These are phyloP conservation scores for Colletotrichum trifolii DNA, from an alignment of 2,329 filamentous ascomycete species.

Conservation along the genomic window DNA sequence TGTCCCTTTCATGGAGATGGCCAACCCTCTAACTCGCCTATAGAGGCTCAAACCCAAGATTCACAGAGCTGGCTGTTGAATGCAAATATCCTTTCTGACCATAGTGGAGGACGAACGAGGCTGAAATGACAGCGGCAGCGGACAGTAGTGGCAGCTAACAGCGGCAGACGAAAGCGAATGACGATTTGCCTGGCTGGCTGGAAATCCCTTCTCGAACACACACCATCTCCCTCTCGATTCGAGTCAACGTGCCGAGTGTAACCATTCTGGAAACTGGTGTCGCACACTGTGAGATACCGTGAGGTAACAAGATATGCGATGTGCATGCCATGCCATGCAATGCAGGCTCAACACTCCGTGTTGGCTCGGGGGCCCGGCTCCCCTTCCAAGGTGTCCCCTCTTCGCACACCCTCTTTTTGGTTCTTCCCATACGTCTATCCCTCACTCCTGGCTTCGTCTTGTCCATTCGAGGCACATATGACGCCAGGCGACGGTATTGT, in stretches of 20 bases:
- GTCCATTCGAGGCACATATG: conserved; percentile 9
- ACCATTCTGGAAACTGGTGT: conserved; percentile 20
- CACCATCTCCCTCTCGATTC: conserved; percentile 6
- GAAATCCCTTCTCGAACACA: conserved; percentile 22
- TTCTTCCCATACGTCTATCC: background rate
- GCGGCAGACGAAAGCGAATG: background rate
- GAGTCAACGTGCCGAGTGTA: conserved; percentile 29
- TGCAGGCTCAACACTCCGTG: background rate
- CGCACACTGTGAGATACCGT: no score
- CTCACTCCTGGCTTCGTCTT: background rate
- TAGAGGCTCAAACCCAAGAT: no score
- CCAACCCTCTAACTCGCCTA: no score
- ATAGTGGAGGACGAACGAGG: background rate
- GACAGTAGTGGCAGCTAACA: background rate
- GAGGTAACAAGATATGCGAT: conserved; percentile 21
- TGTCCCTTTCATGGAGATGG: no score
- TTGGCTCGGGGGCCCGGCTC: conserved; percentile 33
- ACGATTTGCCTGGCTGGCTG: background rate
- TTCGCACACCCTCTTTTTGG: background rate
- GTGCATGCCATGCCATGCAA: conserved; percentile 10
- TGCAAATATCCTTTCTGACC: no score
- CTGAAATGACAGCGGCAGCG: background rate
- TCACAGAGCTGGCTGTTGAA: no score
- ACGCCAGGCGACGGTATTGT: background rate
- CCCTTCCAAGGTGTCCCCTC: conserved; percentile 16